Evolutionary conservation across 2,329 filamentous ascomycete species (phyloP).

Genomic region (Elsinoe ampelina): DNA sequence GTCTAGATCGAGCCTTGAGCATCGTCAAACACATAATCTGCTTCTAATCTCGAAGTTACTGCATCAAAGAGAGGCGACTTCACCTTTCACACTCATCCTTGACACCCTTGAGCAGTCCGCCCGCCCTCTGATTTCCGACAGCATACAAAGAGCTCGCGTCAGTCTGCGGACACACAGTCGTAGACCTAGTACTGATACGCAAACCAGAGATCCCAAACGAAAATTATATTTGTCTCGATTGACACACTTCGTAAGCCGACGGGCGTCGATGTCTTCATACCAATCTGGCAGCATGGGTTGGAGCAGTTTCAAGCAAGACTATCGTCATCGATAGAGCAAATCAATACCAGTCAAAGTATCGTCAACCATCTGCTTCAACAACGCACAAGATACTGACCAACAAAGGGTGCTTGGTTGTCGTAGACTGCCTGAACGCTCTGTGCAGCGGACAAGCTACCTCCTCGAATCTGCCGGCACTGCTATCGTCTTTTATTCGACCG

Average conservation of each 20-base stretch:
- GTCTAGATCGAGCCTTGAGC: constrained; percentile 49
- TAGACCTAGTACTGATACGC: constrained; percentile 15
- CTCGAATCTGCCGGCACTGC: constrained; percentile 55
- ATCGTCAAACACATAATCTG: constrained; percentile 74
- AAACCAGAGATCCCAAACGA: constrained; percentile 52
- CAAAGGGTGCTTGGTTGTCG: constrained; percentile 61
- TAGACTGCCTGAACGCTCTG: constrained; percentile 71
- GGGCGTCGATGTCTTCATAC: constrained; percentile 58
- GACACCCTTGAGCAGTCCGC: constrained; percentile 79
- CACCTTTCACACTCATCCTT: constrained; percentile 76
- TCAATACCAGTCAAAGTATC: constrained; percentile 6
- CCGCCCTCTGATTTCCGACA: constrained; percentile 60
- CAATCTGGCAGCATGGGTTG: constrained; percentile 25
- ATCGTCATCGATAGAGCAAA: not conserved
- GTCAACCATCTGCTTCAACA: not conserved
- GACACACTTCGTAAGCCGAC: constrained; percentile 58
- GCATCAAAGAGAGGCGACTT: constrained; percentile 66
- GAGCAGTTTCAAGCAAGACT: constrained; percentile 20
- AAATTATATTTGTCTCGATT: constrained; percentile 69
- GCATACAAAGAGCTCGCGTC: constrained; percentile 66
- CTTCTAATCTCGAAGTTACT: constrained; percentile 75
- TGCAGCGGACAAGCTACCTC: constrained; percentile 44
- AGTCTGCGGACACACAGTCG: constrained; percentile 16
- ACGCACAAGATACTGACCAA: constrained; percentile 4
- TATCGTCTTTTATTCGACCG: constrained; percentile 60